phyloP scores from a whole-genome alignment of 2,329 filamentous ascomycete genomes.

The Penicillium sp. region DNA sequence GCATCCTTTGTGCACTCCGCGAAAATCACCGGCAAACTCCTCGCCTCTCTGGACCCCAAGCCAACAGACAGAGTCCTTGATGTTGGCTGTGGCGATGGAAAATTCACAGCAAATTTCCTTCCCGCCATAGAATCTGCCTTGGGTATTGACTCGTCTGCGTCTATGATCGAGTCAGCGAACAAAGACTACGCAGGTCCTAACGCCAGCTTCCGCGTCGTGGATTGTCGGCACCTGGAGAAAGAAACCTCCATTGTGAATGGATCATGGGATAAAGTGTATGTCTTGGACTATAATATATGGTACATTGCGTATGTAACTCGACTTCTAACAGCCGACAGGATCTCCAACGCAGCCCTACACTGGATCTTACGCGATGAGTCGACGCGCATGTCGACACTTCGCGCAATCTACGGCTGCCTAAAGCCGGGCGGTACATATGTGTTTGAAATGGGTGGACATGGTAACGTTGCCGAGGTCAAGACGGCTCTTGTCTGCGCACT shows the following conservation, averaged over 20 bases:
- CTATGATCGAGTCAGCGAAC: conserved; percentile 58
- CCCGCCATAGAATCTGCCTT: conserved; percentile 51
- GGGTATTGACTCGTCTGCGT: conserved; percentile 58
- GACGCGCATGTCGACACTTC: conserved; percentile 54
- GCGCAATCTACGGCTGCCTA: conserved; percentile 52
- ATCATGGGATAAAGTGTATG: conserved; percentile 52
- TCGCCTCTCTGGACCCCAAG: conserved; percentile 59
- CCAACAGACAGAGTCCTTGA: conserved; percentile 60
- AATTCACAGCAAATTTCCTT: conserved; percentile 57
- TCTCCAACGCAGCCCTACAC: conserved; percentile 66
- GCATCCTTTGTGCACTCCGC: conserved; percentile 59
- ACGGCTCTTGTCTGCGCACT: conserved; percentile 57
- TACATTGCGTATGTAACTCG: neutral
- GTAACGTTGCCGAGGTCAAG: conserved; percentile 64
- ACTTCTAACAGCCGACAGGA: conserved; percentile 13
- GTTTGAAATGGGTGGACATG: conserved; percentile 71
- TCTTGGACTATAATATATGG: neutral
- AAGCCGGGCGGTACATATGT: conserved; percentile 57
- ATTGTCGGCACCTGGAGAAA: conserved; percentile 37
- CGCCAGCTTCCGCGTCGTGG: conserved; percentile 32
- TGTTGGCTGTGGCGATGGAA: conserved; percentile 64
- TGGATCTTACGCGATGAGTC: conserved; percentile 58
- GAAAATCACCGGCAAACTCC: conserved; percentile 58
- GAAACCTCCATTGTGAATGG: conserved; percentile 26
- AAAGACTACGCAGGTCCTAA: conserved; percentile 39